A percentile compares a stretch with the other conserved stretches of the same genome.
Evolutionary conservation across 306 rosid genomes (phyloP).

Genomic region (Cicer chorassanicum): DNA sequence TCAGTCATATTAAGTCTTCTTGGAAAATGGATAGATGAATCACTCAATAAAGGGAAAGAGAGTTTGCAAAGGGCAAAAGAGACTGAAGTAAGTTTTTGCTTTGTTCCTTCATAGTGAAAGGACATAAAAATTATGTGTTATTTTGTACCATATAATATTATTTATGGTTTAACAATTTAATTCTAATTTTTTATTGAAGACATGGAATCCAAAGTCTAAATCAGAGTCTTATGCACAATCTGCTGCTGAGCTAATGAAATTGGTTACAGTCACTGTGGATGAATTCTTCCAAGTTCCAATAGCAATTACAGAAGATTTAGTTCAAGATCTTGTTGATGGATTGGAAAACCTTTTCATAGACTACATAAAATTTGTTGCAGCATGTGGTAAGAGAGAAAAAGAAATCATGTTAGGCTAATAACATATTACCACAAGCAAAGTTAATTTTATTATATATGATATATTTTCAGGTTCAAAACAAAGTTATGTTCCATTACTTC

Average conservation of each 20-base stretch:
- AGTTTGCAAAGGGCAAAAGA: conserved; percentile 66
- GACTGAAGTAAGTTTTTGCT: conserved; percentile 65
- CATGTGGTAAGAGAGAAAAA: conserved; percentile 67
- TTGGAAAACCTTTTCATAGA: conserved; percentile 69
- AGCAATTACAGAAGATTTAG: conserved; percentile 73
- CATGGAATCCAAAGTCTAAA: conserved; percentile 94
- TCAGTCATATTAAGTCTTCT: conserved; percentile 66
- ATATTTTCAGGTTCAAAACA: conserved; percentile 72
- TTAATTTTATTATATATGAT: neutral
- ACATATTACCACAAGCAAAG: neutral
- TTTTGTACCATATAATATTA: neutral
- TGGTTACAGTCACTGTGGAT: conserved; percentile 58
- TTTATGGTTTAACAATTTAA: conserved; percentile 6
- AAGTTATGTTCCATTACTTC: conserved; percentile 81
- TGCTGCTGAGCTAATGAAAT: conserved; percentile 67
- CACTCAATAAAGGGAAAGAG: conserved; percentile 60
- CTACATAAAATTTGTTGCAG: conserved; percentile 70
- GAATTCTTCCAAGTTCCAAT: conserved; percentile 80
- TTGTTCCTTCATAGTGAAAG: neutral
- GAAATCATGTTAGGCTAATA: too few relatives aligned
- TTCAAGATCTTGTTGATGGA: conserved; percentile 73
- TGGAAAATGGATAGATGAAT: conserved; percentile 72
- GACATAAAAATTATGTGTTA: conserved; percentile 1
- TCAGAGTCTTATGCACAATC: conserved; percentile 80
- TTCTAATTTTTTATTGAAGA: conserved; percentile 49